Evolutionary conservation across 768 basidiomycete genomes (phyloP), one percentile per base, ranked within the genome.

Genomic region (Leccinum subgranulosum): DNA sequence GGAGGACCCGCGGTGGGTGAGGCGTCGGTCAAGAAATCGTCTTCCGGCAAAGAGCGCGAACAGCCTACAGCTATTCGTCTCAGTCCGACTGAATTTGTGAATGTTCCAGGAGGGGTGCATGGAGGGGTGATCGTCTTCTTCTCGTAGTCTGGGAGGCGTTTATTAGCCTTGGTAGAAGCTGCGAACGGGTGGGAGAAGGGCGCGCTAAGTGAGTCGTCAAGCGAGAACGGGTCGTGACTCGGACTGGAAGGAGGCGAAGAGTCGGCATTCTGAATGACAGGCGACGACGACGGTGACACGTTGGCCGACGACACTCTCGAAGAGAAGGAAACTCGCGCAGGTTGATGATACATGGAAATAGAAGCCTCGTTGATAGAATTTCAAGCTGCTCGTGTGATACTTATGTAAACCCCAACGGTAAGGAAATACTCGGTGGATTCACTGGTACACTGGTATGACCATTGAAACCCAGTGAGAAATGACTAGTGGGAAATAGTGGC

Each of bases 211-310:
- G 45, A 75, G 69, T 60, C 62, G 69, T 60, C 62, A n/a, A n/a
- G n/a, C n/a, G n/a, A n/a, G n/a, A n/a, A n/a, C n/a, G n/a, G n/a
- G n/a, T n/a, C n/a, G n/a, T 74, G 60, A 17, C 51, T 34, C 0
- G 75, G 75, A 33, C 75, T 76, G 4, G 73, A 70, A 4, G 66
- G 69, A 0, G 76, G 75, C 0, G 75, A 77, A 15, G 76, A 77
- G 21, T 76, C 73, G 5, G 74, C 51, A 2, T 75, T 67, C 3
- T 72, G 76, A 0, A 71, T 63, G 7, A 60, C 52, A 6, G 83
- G 82, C 25, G 84, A 83, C 0, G 82, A 81, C 9, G 80, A 75
- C 0, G 84, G 81, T 1, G 83, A 84, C 9, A 78, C 78, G 51
- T 58, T 51, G 41, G 49, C 3, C 0, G 67, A 60, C 29, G 66